These are phyloP conservation scores for Colletotrichum coccodes DNA, from an alignment of 2,329 filamentous ascomycete species.

Conservation along the genomic window DNA sequence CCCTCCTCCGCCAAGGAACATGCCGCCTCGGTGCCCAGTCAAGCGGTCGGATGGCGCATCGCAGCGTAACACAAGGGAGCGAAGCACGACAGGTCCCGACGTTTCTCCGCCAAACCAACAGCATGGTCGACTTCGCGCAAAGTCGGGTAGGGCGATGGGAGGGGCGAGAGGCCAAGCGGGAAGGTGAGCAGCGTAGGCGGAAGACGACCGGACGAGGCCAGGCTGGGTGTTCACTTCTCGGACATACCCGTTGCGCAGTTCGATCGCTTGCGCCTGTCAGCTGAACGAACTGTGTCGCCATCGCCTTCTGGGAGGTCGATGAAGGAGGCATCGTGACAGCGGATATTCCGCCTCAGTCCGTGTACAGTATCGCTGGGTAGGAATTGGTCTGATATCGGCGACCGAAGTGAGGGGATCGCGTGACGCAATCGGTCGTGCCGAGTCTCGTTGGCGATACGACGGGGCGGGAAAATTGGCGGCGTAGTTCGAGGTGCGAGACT, in stretches of 20 bases:
- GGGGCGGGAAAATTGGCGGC: neutral
- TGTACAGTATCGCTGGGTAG: neutral
- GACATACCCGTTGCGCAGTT: conserved; percentile 56
- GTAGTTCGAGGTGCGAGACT: neutral
- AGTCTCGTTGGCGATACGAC: conserved; percentile 10
- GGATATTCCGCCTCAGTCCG: neutral
- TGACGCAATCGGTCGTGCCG: conserved; percentile 19
- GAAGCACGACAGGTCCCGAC: conserved; percentile 8
- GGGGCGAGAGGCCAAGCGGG: neutral
- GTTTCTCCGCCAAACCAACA: conserved; percentile 10
- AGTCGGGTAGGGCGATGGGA: neutral
- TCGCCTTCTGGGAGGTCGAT: conserved; percentile 51
- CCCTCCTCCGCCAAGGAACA: conserved; percentile 8
- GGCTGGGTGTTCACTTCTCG: neutral
- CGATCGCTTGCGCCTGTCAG: conserved; percentile 56
- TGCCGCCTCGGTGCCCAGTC: conserved; percentile 1
- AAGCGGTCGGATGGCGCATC: neutral
- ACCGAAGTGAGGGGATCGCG: conserved; percentile 1
- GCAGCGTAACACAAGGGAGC: conserved; percentile 4
- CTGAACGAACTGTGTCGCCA: conserved; percentile 53
- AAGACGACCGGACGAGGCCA: neutral
- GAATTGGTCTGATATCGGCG: neutral
- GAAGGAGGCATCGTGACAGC: conserved; percentile 47
- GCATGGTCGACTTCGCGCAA: neutral
- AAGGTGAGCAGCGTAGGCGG: neutral